A percentile compares a stretch with the other conserved stretches of the same genome.
phyloP scores from a whole-genome alignment of 176 grass and related monocot genomes.

The Oryza punctata region DNA sequence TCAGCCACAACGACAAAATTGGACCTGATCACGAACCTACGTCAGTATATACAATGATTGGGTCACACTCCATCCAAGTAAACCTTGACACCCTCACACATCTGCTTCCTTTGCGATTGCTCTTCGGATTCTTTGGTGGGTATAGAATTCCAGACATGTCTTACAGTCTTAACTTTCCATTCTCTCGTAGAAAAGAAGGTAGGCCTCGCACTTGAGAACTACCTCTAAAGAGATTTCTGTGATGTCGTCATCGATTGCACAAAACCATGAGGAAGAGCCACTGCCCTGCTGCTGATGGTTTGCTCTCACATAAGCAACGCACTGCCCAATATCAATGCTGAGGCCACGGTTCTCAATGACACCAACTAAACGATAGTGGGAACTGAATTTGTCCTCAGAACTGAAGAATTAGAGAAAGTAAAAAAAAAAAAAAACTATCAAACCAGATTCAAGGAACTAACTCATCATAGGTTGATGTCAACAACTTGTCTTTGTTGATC shows the following conservation, averaged over 20 bases:
- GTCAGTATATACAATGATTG: background rate
- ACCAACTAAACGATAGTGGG: too few species aligned
- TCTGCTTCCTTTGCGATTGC: background rate
- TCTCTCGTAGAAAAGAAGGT: slow-evolving; percentile 87
- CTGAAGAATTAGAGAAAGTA: too few species aligned
- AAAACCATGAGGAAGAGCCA: slow-evolving; percentile 57
- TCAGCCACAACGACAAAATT: slow-evolving; percentile 16
- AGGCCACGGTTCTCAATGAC: slow-evolving; percentile 4
- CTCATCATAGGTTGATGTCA: too few species aligned
- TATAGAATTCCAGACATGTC: background rate
- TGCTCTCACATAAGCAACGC: slow-evolving; percentile 61
- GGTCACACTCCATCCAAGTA: background rate
- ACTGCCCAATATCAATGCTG: slow-evolving; percentile 29
- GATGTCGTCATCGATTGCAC: slow-evolving; percentile 48
- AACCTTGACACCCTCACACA: background rate
- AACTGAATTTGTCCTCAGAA: too few species aligned
- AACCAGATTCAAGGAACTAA: too few species aligned
- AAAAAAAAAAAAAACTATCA: too few species aligned
- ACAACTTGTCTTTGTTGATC: too few species aligned
- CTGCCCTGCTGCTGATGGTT: background rate
- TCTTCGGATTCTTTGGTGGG: background rate
- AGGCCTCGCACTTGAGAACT: slow-evolving; percentile 63
- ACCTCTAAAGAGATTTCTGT: slow-evolving; percentile 56
- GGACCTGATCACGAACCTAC: background rate
- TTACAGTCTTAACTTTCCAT: slow-evolving; percentile 27